A percentile compares a stretch with the other conserved stretches of the same genome.
These are phyloP conservation scores for Euryodendron excelsum DNA, from an alignment of 148 eudicot species.

Conservation along the genomic window DNA sequence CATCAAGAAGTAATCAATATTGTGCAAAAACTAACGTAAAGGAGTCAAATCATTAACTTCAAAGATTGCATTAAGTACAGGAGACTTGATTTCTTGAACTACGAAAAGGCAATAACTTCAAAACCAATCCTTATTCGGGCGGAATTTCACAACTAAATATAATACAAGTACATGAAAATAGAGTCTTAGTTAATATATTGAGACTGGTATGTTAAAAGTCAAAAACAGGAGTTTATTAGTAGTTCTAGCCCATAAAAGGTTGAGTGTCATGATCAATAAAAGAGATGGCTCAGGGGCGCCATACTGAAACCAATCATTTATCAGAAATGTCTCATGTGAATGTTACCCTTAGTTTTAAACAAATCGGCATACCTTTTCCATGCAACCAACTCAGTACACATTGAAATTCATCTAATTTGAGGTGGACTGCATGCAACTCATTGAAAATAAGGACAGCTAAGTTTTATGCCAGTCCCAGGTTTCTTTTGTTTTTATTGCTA, in stretches of 20 bases:
- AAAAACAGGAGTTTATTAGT: background rate
- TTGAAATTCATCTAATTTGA: background rate
- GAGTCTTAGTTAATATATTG: background rate
- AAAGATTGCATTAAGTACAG: background rate
- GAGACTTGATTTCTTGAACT: background rate
- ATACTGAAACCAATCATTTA: background rate
- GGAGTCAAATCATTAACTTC: background rate
- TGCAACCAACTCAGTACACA: background rate
- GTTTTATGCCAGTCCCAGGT: background rate
- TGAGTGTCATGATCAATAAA: background rate
- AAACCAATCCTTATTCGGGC: background rate
- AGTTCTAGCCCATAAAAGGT: background rate
- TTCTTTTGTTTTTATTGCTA: background rate
- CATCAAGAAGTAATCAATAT: conserved; percentile 7
- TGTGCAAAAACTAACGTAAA: background rate
- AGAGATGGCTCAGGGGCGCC: background rate
- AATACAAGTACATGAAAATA: background rate
- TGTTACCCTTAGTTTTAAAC: background rate
- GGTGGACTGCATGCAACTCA: conserved; percentile 2
- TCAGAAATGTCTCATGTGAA: background rate
- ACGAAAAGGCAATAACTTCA: background rate
- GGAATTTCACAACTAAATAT: conserved; percentile 5
- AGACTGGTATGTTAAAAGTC: background rate
- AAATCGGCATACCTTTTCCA: background rate
- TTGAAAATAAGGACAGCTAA: background rate